These are phyloP conservation scores for Liquidambar formosana DNA, from an alignment of 164 flowering plant genomes.

Conservation along the genomic window DNA sequence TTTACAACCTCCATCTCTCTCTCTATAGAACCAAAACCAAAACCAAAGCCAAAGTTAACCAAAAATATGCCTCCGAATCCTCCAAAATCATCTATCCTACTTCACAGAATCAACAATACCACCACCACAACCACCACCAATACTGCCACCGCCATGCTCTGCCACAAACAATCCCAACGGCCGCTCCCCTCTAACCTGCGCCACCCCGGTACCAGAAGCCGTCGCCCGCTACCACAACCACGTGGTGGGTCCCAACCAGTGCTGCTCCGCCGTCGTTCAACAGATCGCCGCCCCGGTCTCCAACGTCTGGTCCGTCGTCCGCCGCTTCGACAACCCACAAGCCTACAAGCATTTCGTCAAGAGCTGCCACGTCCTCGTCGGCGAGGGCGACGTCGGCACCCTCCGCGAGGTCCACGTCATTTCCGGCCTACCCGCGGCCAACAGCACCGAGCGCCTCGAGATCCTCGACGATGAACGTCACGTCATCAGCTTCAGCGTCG, in stretches of 20 bases:
- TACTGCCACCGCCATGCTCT: conserved; percentile 3
- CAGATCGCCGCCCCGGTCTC: conserved; percentile 61
- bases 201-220: conserved; percentile 42
- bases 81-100: conserved; percentile 29
- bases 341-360: conserved; percentile 76
- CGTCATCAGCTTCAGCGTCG: conserved; percentile 75
- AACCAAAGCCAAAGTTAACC: no score
- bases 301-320: conserved; percentile 82
- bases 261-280: conserved; percentile 70
- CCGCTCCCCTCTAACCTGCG: conserved; percentile 14
- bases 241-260: conserved; percentile 60
- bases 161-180: not conserved
- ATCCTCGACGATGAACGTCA: conserved; percentile 80
- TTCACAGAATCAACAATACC: conserved; percentile 28
- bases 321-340: conserved; percentile 84
- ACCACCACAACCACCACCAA: conserved; percentile 6
- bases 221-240: conserved; percentile 54
- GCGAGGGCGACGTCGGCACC: conserved; percentile 66
- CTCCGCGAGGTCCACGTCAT: conserved; percentile 66
- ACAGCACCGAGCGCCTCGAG: conserved; percentile 76
- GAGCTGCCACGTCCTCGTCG: conserved; percentile 65
- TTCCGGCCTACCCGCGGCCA: conserved; percentile 78
- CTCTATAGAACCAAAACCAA: not conserved
- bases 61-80: conserved; percentile 35
- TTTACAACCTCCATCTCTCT: not conserved